These are phyloP conservation scores for Cryoendolithus antarcticus DNA, from an alignment of 2,329 filamentous ascomycete species.

Conservation along the genomic window DNA sequence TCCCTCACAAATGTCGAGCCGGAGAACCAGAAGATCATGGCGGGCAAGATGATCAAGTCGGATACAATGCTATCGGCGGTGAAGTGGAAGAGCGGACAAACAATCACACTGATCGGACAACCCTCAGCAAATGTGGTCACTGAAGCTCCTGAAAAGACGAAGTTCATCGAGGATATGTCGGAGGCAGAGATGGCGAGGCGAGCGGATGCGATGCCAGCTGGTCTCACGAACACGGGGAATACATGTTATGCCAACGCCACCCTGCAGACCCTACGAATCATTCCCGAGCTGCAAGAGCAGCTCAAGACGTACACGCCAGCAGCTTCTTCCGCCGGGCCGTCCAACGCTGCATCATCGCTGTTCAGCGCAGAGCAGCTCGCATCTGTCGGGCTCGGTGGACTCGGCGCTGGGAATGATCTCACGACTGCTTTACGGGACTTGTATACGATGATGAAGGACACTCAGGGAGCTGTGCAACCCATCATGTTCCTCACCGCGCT, in stretches of 20 bases:
- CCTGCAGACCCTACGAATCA: slow-evolving; percentile 74
- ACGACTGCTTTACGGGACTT: slow-evolving; percentile 67
- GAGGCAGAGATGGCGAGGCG: slow-evolving; percentile 78
- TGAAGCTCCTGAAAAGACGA: slow-evolving; percentile 63
- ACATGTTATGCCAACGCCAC: slow-evolving; percentile 98
- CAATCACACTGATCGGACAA: slow-evolving; percentile 94
- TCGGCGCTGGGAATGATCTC: slow-evolving; percentile 55
- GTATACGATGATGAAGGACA: slow-evolving; percentile 81
- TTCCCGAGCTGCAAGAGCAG: slow-evolving; percentile 80
- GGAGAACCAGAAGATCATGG: slow-evolving; percentile 86
- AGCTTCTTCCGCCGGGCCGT: slow-evolving; percentile 11
- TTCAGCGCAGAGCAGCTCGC: slow-evolving; percentile 24
- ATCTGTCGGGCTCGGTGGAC: slow-evolving; percentile 45
- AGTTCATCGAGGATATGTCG: slow-evolving; percentile 95
- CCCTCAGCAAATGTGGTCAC: slow-evolving; percentile 53
- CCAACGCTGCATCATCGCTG: slow-evolving; percentile 12
- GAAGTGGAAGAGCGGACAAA: slow-evolving; percentile 72
- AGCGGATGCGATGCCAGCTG: slow-evolving; percentile 74
- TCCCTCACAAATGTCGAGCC: slow-evolving; percentile 93
- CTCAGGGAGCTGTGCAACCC: slow-evolving; percentile 76
- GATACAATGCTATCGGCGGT: slow-evolving; percentile 77
- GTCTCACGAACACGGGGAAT: slow-evolving; percentile 85
- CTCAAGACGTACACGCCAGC: slow-evolving; percentile 48
- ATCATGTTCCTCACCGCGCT: slow-evolving; percentile 71
- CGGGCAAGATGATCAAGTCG: slow-evolving; percentile 93